Base-by-base conservation (phyloP, 148 eudicot genomes). In the Rhododendron griersonianum region DNA sequence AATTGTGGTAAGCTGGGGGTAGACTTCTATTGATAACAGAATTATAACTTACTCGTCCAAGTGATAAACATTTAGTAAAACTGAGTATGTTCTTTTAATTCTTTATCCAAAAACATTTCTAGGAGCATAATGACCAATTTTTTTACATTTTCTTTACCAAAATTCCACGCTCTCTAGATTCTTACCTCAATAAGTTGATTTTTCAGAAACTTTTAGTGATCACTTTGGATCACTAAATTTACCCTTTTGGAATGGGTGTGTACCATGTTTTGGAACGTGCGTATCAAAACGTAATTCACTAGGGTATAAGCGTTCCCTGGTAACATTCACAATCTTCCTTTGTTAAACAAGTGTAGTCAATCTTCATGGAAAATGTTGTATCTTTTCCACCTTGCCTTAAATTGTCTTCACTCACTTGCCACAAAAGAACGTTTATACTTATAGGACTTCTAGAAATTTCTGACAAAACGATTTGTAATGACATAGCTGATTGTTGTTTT, bases 401-500 rank as follows among this genome's bases (percentile, higher is more conserved):
- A 69, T 73, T 83, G 47, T 65, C 19, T 25, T n/a, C 11, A n/a
- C 19, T 82, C 33, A n/a, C 19, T 82, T 18, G n/a, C 33, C 15
- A 35, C 73, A 82, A 55, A 59, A 65, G 53, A 44, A 63, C 21
- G 11, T 65, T 65, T n/a, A 65, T 9, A n/a, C 30, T 41, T n/a
- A 1, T 83, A n/a, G 28, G 11, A 37, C 10, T 11, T 48, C 35
- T 47, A 65, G 33, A 30, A 67, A 28, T 41, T 57, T 61, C 7
- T 39, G 35, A 45, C 48, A 82, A 35, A 55, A 37, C 59, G 23
- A n/a, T 82, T 45, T 57, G 23, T 73, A 81, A 78, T 81, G 81
- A 16, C 55, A 71, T 80, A 41, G 47, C 78, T 87, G 28, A 35
- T 85, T 87, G 51, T 88, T 87, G 57, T 80, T 76, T 86, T 85